Base-by-base conservation (phyloP, 495 filamentous ascomycete genomes). In the Saxophila tyrrhenica region DNA sequence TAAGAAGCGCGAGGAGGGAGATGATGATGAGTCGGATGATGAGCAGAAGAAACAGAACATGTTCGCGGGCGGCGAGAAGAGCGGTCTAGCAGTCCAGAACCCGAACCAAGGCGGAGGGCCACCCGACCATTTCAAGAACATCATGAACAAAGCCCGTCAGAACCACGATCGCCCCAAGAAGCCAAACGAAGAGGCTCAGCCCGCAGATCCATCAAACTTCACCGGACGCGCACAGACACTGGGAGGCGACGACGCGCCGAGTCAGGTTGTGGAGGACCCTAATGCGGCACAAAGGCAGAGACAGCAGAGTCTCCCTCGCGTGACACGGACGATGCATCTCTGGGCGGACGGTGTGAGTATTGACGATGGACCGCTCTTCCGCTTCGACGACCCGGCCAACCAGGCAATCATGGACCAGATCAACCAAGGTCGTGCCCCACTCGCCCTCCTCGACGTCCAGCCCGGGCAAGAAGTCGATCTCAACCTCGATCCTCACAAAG, bases 51-150 rank as follows among this genome's bases (percentile, higher is more conserved):
- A 83, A 7, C 80, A 87, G 52, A 87, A 96, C 65, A 77, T 95
- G 47, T 98, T 94, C 66, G 85, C 92, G 8, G 92, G 92, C 49
- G 92, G 92, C 44, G 92, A 95, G 73, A 98, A 98, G 71, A 95
- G 90, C 21, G 94, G 90, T 5, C 70, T 97, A 25, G 94, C 92
- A 2, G 89, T 98, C 51, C 87, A 96, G 66, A 90, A 97, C 65
- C 92, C 92, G 0, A 73, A 78, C 39, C 66, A 72, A 57, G 70
- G 72, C 17, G 64, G 66, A 21, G 29, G 29, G n/a, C n/a, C n/a
- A n/a, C n/a, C n/a, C 62, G 79, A 78, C 65, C 80, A 84, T 32
- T 78, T 87, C 62, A 75, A 80, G 46, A 80, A 92, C 65, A 87
- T 97, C 51, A 70, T 98, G 20, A 80, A 89, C 59, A 85, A 86